Base-by-base conservation (phyloP, 192 early-diverging fungal genomes). In the Entrophospora sp. region DNA sequence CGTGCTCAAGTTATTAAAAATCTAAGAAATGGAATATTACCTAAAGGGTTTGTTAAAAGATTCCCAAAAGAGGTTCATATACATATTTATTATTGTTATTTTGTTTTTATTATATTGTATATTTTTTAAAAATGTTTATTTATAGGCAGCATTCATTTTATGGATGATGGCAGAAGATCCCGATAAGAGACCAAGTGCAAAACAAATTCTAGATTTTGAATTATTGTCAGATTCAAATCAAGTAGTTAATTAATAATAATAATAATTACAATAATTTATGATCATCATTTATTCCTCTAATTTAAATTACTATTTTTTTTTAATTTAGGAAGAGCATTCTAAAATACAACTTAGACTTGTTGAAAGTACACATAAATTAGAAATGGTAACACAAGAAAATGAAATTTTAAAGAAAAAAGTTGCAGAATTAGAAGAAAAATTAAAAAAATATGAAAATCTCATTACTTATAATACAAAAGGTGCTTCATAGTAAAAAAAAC, bases 161-260 rank as follows among this genome's bases (percentile, higher is more conserved):
- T 89, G 88, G 80, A 74, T 97, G 68, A 89, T 92, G 85, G 77
- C 87, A 9, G 76, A 81, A 5, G 83, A 94, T 61, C 89, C 93
- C 1, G 64, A 66, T 8, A 56, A 79, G 56, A 79, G 94, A 5
- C 93, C 91, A 0, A 82, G 75, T 34, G 87, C 91, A 0, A 66
- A 71, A 34, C 79, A 91, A 57, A 77, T 93, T 14, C 64, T 95
- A 57, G 78, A 87, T 5, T 84, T 87, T 70, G 89, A 87, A 64
- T 66, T 86, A 30, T 61, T 61, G 8, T n/a, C 59, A 2, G 59
- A 24, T 12, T 38, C 59, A 2, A 61, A 43, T 44, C 22, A 43
- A 7, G 59, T 61, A 61, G 43, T 25, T 61, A 38, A 20, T 32
- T 14, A 52, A 18, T n/a, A n/a, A n/a, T n/a, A n/a, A n/a, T n/a